A percentile compares a stretch with the other conserved stretches of the same genome.
phyloP scores from a whole-genome alignment of 176 grass and related monocot species.

The Lolium rigidum region DNA sequence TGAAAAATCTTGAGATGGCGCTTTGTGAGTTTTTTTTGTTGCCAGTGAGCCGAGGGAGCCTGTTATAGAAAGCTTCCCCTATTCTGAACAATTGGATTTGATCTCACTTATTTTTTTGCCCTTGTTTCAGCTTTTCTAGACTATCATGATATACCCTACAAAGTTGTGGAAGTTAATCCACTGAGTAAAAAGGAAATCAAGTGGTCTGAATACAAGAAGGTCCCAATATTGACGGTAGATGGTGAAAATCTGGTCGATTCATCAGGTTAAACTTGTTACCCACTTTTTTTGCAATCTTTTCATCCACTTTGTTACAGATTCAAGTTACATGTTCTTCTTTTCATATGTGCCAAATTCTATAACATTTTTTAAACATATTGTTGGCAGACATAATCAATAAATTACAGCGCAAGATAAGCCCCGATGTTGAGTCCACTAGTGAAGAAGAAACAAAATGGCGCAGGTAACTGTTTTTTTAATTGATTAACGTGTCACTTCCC shows the following conservation, averaged over 20 bases:
- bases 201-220: slow-evolving; percentile 99
- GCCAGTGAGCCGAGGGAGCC: background rate
- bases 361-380: slow-evolving; percentile 25
- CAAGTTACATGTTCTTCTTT: background rate
- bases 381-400: slow-evolving; percentile 89
- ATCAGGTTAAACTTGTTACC: slow-evolving; percentile 63
- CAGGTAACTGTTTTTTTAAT: slow-evolving; percentile 51
- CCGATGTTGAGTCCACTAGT: slow-evolving; percentile 44
- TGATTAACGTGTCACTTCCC: slow-evolving; percentile 3
- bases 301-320: background rate
- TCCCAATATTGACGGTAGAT: slow-evolving; percentile 91
- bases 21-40: background rate
- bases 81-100: slow-evolving; percentile 8
- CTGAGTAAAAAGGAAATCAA: slow-evolving; percentile 99
- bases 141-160: slow-evolving; percentile 98
- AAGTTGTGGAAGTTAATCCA: slow-evolving; percentile 98
- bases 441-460: slow-evolving; percentile 91
- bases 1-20: background rate
- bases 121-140: slow-evolving; percentile 83
- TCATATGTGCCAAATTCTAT: slow-evolving; percentile 7
- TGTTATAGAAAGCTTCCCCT: background rate
- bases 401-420: slow-evolving; percentile 58
- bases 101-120: slow-evolving; percentile 30
- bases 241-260: slow-evolving; percentile 87
- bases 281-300: background rate